Conservation (phyloP, 1,284 basidiomycete species). For the Marasmius tenuissimus region DNA sequence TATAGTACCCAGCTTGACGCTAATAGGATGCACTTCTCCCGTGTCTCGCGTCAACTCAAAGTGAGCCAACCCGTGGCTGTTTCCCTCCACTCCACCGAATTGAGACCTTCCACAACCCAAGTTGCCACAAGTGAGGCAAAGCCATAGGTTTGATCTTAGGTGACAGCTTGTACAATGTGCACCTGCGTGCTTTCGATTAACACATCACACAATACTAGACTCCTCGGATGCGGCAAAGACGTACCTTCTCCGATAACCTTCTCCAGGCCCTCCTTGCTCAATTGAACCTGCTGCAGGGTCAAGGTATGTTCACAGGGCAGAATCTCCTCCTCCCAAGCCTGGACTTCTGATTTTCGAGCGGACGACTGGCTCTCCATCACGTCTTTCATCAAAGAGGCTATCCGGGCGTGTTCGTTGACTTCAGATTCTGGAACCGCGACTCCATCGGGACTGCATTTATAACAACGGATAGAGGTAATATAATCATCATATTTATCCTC, state of each 20-base stretch:
- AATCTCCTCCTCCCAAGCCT: slow-evolving; percentile 98
- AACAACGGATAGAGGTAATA: slow-evolving; percentile 71
- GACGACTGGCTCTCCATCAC: slow-evolving; percentile 86
- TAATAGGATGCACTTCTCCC: slow-evolving; percentile 66
- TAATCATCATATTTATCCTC: slow-evolving; percentile 88
- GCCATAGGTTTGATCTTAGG: slow-evolving; percentile 90
- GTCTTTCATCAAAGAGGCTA: slow-evolving; percentile 61
- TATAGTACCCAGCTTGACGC: slow-evolving; percentile 96
- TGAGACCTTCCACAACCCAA: slow-evolving; percentile 91
- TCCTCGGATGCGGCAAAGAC: not conserved
- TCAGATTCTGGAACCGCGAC: slow-evolving; percentile 36
- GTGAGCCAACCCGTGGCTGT: slow-evolving; percentile 89
- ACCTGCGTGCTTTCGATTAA: slow-evolving; percentile 27
- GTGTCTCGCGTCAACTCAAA: slow-evolving; percentile 55
- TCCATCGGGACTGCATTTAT: slow-evolving; percentile 61
- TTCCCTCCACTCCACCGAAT: slow-evolving; percentile 84
- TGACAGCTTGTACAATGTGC: slow-evolving; percentile 80
- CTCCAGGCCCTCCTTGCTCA: not conserved
- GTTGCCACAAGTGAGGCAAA: slow-evolving; percentile 94
- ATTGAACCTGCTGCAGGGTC: slow-evolving; percentile 64
- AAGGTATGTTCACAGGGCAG: slow-evolving; percentile 85
- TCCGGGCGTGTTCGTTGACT: slow-evolving; percentile 29
- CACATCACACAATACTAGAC: not conserved
- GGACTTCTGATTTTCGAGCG: slow-evolving; percentile 89
- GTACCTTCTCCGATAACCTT: not conserved